Evolutionary conservation across 2,329 filamentous ascomycete species (phyloP).

Genomic region (Penicillium olsonii): DNA sequence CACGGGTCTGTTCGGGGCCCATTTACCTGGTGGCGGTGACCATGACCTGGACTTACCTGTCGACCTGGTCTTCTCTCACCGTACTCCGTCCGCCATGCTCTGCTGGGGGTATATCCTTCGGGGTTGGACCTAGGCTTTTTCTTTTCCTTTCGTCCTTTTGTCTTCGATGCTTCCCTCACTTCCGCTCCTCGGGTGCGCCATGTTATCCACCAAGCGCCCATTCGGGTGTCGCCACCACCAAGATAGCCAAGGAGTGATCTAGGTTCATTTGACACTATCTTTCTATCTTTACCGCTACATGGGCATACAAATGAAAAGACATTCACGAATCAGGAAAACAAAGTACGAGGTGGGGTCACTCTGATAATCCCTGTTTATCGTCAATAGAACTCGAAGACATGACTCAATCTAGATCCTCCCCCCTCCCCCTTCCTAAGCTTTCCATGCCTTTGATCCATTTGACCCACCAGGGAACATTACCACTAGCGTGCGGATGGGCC

Average conservation of each 20-base stretch:
- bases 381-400: no score
- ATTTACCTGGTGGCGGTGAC: slow-evolving; percentile 2
- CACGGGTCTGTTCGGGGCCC: not conserved
- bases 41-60: not conserved
- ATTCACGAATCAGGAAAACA: no score
- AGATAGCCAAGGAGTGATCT: not conserved
- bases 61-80: slow-evolving; percentile 2
- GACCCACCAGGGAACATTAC: not conserved
- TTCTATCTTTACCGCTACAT: no score
- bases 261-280: not conserved
- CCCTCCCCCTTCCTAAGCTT: not conserved
- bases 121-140: not conserved
- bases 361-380: no score
- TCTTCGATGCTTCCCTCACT: not conserved
- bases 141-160: not conserved
- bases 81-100: not conserved
- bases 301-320: no score
- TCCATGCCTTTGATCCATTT: not conserved
- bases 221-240: not conserved
- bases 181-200: not conserved
- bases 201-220: not conserved
- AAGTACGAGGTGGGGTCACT: no score
- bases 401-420: not conserved
- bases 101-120: not conserved
- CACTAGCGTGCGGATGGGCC: not conserved